These are phyloP conservation scores for Tulasnella sp. DNA, from an alignment of 768 basidiomycete species.

Conservation along the genomic window DNA sequence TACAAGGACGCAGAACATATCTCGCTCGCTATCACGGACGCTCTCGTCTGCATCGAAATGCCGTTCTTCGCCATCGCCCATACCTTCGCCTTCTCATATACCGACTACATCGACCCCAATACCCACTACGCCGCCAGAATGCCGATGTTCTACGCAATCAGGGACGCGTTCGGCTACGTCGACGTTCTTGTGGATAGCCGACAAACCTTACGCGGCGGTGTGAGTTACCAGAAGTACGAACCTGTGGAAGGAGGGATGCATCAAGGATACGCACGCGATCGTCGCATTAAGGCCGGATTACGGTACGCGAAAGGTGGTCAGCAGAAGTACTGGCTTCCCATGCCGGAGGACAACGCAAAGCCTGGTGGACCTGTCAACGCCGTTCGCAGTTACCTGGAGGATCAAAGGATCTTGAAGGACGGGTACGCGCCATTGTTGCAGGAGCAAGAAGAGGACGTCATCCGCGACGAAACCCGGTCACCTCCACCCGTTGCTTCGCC, in stretches of 20 bases:
- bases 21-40: constrained; percentile 86
- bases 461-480: constrained; percentile 54
- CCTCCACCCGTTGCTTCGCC: constrained; percentile 37
- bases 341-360: constrained; percentile 50
- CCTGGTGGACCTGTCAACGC: constrained; percentile 44
- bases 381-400: constrained; percentile 43
- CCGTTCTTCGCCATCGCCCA: constrained; percentile 95
- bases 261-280: constrained; percentile 81
- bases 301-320: constrained; percentile 90
- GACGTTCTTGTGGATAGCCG: constrained; percentile 88
- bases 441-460: constrained; percentile 62
- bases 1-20: constrained; percentile 89
- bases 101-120: constrained; percentile 76
- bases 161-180: constrained; percentile 83
- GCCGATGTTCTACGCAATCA: constrained; percentile 81
- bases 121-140: constrained; percentile 79
- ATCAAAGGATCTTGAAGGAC: constrained; percentile 52
- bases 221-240: constrained; percentile 96
- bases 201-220: constrained; percentile 80
- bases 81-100: constrained; percentile 90
- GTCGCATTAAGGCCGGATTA: constrained; percentile 87
- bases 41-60: constrained; percentile 95
- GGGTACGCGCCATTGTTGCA: constrained; percentile 76
- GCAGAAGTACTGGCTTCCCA: constrained; percentile 94
- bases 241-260: constrained; percentile 94